Percentiles rank a stretch among this genome's conserved stretches.
Evolutionary conservation across 2,329 filamentous ascomycete genomes (phyloP).

Genomic region (Rhynchosporium agropyri): DNA sequence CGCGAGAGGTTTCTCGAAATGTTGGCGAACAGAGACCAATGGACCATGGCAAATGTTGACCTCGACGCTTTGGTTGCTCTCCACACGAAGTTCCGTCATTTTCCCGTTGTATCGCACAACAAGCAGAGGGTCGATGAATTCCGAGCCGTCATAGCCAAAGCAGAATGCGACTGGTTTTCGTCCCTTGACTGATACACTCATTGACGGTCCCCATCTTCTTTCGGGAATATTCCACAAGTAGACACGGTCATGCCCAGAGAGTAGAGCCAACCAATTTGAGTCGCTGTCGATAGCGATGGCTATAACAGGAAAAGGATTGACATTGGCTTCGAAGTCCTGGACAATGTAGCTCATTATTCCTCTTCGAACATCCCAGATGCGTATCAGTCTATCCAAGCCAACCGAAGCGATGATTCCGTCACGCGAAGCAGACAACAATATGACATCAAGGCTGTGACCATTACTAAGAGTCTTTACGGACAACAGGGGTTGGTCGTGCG

Average conservation of each 20-base stretch:
- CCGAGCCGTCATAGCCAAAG: slow-evolving; percentile 53
- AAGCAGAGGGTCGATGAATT: slow-evolving; percentile 53
- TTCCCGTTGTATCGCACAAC: slow-evolving; percentile 66
- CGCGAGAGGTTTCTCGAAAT: slow-evolving; percentile 44
- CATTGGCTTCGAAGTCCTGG: slow-evolving; percentile 43
- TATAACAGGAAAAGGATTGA: slow-evolving; percentile 59
- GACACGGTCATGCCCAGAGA: slow-evolving; percentile 60
- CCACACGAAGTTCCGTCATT: slow-evolving; percentile 59
- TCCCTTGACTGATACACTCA: slow-evolving; percentile 57
- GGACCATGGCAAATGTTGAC: slow-evolving; percentile 56
- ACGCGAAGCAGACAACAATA: slow-evolving; percentile 62
- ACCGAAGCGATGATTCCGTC: slow-evolving; percentile 69
- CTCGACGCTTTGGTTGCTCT: slow-evolving; percentile 46
- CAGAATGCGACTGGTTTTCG: slow-evolving; percentile 65
- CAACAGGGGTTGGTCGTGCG: slow-evolving; percentile 54
- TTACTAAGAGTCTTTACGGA: slow-evolving; percentile 61
- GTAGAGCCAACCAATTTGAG: slow-evolving; percentile 67
- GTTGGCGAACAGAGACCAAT: slow-evolving; percentile 45
- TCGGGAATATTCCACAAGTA: slow-evolving; percentile 65
- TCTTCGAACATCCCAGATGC: slow-evolving; percentile 61
- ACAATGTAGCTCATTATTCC: slow-evolving; percentile 47
- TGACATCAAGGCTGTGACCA: slow-evolving; percentile 71
- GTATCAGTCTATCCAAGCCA: slow-evolving; percentile 69
- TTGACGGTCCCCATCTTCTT: slow-evolving; percentile 57
- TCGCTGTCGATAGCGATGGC: slow-evolving; percentile 66